Base-by-base conservation (phyloP, 2,329 filamentous ascomycete genomes). In the Colletotrichum shisoi region DNA sequence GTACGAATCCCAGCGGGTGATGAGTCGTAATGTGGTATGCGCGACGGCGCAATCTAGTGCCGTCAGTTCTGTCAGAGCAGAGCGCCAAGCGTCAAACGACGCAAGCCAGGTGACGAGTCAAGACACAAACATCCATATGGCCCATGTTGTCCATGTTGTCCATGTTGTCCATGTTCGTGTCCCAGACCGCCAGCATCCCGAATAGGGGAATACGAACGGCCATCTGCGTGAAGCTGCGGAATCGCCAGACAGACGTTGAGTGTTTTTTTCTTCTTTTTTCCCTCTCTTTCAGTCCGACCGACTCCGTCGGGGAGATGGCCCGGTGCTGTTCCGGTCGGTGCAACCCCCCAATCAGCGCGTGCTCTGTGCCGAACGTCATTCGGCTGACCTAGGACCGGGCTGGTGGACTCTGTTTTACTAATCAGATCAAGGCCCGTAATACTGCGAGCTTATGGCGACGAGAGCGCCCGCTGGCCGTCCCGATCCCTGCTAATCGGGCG, bases 31-130 rank as follows among this genome's bases (percentile, higher is more conserved):
- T 31, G 31, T 34, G 31, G 31, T 57, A 49, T 34, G 52, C 45
- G 66, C 66, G 48, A 57, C 63, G 57, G 57, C 66, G 66, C 66
- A 68, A 62, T 52, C 62, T 63, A 61, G 51, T 54, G 49, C 62
- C 62, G 39, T 53, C 66, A 61, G 51, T 49, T 42, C 62, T 57
- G 39, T 53, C 66, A 62, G 49, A 51, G 60, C 51, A 44, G 19
- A 31, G 48, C 59, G 60, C 59, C 59, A 58, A 63, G 60, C 24
- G 44, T 27, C 34, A 48, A 67, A 49, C 24, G 40, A 68, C 66
- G 66, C 66, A 68, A 68, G 51, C 66, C 46, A 4, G 52, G 63
- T 68, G 66, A 68, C 63, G 52, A 68, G 57, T 67, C 66, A 44
- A 67, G 57, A 31, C 39, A 45, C 45, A 56, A 62, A 67, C 46